Conservation (phyloP, 2,329 filamentous ascomycete species). For the Coleophoma crateriformis region DNA sequence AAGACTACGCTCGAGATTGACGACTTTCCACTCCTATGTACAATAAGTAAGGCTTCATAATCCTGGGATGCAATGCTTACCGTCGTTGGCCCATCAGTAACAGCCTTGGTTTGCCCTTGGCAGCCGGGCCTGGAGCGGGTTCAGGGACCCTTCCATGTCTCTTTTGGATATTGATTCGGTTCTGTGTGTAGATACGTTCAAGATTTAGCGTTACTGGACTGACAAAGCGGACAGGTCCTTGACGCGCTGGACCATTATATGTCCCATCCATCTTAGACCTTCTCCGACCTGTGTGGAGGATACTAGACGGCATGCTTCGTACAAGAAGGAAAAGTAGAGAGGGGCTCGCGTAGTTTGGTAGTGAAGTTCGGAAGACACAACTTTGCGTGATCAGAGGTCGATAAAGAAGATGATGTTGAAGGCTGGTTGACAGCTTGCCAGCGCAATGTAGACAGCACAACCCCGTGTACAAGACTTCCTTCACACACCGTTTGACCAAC, state of each 20-base stretch:
- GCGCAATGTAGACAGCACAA: too few species aligned
- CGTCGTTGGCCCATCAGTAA: slow-evolving; percentile 93
- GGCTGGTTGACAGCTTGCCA: too few species aligned
- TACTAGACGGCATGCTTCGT: slow-evolving; percentile 12
- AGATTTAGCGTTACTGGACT: slow-evolving; percentile 60
- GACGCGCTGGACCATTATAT: slow-evolving; percentile 25
- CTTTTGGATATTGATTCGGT: slow-evolving; percentile 43
- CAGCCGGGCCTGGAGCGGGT: slow-evolving; percentile 37
- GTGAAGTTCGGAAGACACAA: slow-evolving; percentile 5
- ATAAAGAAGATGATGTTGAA: background rate
- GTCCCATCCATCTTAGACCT: slow-evolving; percentile 19
- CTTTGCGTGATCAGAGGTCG: slow-evolving; percentile 14
- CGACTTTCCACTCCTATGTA: slow-evolving; percentile 83
- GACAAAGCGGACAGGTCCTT: slow-evolving; percentile 32
- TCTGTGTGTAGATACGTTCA: slow-evolving; percentile 58
- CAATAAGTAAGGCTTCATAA: slow-evolving; percentile 12
- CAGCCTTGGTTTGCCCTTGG: slow-evolving; percentile 71
- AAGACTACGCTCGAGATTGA: slow-evolving; percentile 99
- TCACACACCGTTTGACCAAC: too few species aligned
- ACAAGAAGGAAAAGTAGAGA: slow-evolving; percentile 1
- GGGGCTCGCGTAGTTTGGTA: background rate
- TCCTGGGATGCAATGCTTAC: slow-evolving; percentile 41
- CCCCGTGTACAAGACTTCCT: too few species aligned
- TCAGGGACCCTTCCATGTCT: slow-evolving; percentile 41
- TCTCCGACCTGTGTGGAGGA: slow-evolving; percentile 23